Conservation (phyloP, 495 filamentous ascomycete species). For the Durotheca rogersii region DNA sequence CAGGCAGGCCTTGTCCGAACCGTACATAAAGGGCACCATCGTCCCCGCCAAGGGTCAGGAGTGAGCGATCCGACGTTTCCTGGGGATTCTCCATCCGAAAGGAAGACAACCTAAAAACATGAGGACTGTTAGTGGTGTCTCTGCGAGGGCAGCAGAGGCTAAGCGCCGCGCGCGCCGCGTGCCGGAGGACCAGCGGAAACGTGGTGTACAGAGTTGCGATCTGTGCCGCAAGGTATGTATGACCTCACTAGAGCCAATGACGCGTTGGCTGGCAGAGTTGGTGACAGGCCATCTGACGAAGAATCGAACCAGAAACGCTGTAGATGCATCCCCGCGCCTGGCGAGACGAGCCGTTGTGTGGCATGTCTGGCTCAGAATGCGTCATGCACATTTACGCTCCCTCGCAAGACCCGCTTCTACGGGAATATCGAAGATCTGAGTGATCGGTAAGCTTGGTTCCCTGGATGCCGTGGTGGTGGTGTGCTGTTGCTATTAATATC, state of each 20-base stretch:
- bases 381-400: conserved; percentile 46
- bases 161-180: conserved; percentile 29
- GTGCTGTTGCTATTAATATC: no score
- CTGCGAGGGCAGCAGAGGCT: conserved; percentile 10
- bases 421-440: conserved; percentile 50
- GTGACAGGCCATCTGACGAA: conserved; percentile 3
- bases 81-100: conserved; percentile 8
- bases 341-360: conserved; percentile 32
- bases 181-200: conserved; percentile 34
- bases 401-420: conserved; percentile 49
- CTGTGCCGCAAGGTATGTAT: conserved; percentile 25
- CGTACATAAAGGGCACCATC: conserved; percentile 1
- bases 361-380: conserved; percentile 40
- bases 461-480: no score
- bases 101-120: no score
- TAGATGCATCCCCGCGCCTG: conserved; percentile 38
- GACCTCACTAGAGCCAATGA: background rate
- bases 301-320: conserved; percentile 28
- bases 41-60: conserved; percentile 6
- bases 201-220: conserved; percentile 40
- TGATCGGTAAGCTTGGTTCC: conserved; percentile 38
- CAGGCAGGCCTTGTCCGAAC: background rate
- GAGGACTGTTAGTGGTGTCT: conserved; percentile 1
- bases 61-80: conserved; percentile 14
- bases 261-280: background rate